Evolutionary conservation across 2,329 filamentous ascomycete species (phyloP), one percentile per base, ranked within the genome.

Genomic region (Aspergillus sp.): DNA sequence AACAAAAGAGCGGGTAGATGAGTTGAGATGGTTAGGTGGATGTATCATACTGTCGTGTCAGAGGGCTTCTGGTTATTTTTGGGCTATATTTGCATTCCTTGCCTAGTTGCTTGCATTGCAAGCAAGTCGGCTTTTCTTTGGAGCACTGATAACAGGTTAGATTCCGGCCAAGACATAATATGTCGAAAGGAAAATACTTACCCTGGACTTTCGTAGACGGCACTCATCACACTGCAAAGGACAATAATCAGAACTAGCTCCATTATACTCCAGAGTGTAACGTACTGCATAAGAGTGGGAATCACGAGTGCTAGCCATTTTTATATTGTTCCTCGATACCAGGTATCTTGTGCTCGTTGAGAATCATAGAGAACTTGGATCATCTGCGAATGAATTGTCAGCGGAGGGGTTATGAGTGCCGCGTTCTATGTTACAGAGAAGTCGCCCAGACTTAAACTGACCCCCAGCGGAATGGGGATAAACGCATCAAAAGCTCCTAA

Each of bases 71-170:
- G 42, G 69, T 68, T n/a, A 75, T 62, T 62, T 75, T 76, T 2
- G 73, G 74, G 53, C 75, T 77, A 62, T 78, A 78, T 26, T 70
- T 69, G 66, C 75, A 78, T 57, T 74, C 67, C 58, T 74, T 75
- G 53, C 70, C 68, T 51, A 76, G 60, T 55, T 76, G 74, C 56
- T 66, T 67, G 60, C 75, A 77, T 65, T 74, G 70, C 34, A 69
- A 59, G 57, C 75, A 78, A 48, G 64, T 63, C 34, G 75, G 75
- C 51, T 68, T 71, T 61, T 75, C 74, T 65, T 77, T 77, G 13
- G 75, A 76, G 59, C 75, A 77, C 75, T 77, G 38, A 12, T 24
- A 34, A 15, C 9, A 22, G 15, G 24, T 48, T 51, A 49, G 50
- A 12, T 34, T 24, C 18, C 45, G 11, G 34, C 5, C 41, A 36